phyloP scores from a whole-genome alignment of 306 rosid genomes.

The Dalbergia cultrata region DNA sequence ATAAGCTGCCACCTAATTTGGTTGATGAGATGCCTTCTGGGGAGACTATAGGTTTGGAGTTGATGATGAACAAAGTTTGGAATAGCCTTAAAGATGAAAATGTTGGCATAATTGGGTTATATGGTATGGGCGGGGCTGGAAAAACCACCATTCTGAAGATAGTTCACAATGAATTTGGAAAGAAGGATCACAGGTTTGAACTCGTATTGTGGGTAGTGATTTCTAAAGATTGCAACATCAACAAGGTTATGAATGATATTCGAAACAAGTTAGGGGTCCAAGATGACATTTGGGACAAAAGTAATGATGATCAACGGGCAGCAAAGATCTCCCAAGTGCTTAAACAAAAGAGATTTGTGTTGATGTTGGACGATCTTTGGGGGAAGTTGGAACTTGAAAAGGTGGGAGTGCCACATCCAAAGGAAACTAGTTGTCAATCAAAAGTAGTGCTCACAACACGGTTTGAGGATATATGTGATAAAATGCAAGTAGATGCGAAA shows the following conservation, averaged over 20 bases:
- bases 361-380: conserved; percentile 55
- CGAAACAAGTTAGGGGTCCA: not conserved
- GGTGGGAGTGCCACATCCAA: conserved; percentile 32
- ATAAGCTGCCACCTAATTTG: not conserved
- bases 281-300: not conserved
- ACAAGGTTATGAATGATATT: conserved; percentile 32
- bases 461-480: conserved; percentile 31
- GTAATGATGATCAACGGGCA: not conserved
- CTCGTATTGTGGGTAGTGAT: conserved; percentile 39
- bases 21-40: not conserved
- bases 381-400: conserved; percentile 13
- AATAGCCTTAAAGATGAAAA: not conserved
- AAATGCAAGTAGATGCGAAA: conserved; percentile 43
- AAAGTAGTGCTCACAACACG: conserved; percentile 48
- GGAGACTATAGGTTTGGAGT: conserved; percentile 16
- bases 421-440: not conserved
- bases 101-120: conserved; percentile 17
- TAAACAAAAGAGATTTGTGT: not conserved
- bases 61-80: not conserved
- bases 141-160: conserved; percentile 26
- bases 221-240: conserved; percentile 26
- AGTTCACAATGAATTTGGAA: conserved; percentile 15
- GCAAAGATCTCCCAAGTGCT: not conserved
- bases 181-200: not conserved
- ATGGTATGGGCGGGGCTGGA: conserved; percentile 42